Evolutionary conservation across 2,329 filamentous ascomycete genomes (phyloP), one percentile per base, ranked within the genome.

Genomic region (Xylaria sp.): DNA sequence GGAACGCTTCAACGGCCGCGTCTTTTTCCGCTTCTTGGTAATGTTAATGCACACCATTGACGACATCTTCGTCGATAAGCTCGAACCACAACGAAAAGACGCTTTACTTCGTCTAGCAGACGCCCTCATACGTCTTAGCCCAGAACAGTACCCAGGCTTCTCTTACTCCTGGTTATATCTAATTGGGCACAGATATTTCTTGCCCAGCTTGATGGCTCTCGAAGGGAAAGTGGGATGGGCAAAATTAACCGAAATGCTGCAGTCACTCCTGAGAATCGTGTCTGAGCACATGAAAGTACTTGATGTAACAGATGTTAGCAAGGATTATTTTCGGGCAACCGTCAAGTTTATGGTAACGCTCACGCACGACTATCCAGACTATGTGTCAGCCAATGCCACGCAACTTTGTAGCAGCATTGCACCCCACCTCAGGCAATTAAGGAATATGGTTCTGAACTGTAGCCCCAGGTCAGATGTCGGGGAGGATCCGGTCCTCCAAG

Each of bases 341-440:
- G 80, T 96, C 48, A 93, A 96, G 72, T 85, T 97, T 62, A 79
- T 98, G 56, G 80, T 96, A 33, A 85, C 96, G 54, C 80, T 99
- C 54, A 91, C 97, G 68, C 95, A 98, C 73, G 95, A 99, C 75
- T 98, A 92, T 76, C 91, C 94, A 0, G 93, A 97, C 58, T 99
- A 97, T 76, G 79, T 99, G 41, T 90, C 91, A 5, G 91, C 93
- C 69, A 92, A 96, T 74, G 91, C 96, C 73, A 87, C 91, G 68
- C 86, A 87, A 68, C 86, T 99, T 54, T 93, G 90, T 78, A 89
- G 90, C 69, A 87, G 87, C 71, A 90, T 98, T 60, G 91, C 93
- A 1, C 86, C 88, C 52, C 90, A 95, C 71, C 95, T 92, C 76
- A 88, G 89, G 15, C 95, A 98, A 76, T 82, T 97, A 54, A 87